These are phyloP conservation scores for Pythium aristosporum DNA, from an alignment of 352 stramenopile genomes.

Conservation along the genomic window DNA sequence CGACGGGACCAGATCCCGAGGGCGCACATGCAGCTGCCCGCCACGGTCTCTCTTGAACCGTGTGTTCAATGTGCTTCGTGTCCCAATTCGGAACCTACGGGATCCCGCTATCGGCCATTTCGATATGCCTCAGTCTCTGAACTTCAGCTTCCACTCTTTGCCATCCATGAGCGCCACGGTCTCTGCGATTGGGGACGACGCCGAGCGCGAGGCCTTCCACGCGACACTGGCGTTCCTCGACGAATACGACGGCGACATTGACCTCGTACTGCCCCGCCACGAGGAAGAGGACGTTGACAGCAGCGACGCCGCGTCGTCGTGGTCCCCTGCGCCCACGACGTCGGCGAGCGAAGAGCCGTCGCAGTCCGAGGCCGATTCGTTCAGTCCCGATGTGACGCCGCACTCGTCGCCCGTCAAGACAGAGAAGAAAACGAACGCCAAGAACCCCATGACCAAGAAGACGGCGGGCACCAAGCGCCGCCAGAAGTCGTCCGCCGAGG, in stretches of 20 bases:
- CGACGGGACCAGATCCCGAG: neutral
- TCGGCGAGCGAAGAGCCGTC: constrained; percentile 14
- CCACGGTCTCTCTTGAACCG: neutral
- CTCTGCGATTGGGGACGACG: constrained; percentile 16
- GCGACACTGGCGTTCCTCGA: constrained; percentile 29
- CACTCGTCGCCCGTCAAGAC: constrained; percentile 13
- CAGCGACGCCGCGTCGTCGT: constrained; percentile 7
- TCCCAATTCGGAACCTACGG: no score
- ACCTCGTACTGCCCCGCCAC: constrained; percentile 8
- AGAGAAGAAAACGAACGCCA: neutral
- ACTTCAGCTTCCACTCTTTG: neutral
- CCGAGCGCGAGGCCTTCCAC: constrained; percentile 22
- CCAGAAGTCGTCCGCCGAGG: constrained; percentile 8
- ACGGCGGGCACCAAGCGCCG: constrained; percentile 1
- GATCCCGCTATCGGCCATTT: no score
- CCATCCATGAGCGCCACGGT: constrained; percentile 8
- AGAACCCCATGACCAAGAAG: neutral
- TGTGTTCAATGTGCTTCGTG: no score
- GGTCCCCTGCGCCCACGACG: constrained; percentile 17
- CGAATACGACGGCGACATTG: constrained; percentile 28
- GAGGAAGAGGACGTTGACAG: constrained; percentile 4
- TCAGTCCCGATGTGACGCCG: constrained; percentile 10
- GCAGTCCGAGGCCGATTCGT: constrained; percentile 22
- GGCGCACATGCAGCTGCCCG: neutral
- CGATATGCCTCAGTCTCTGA: neutral